Evolutionary conservation across 129 eudicot genomes (phyloP).

Genomic region (Tanacetum coccineum): DNA sequence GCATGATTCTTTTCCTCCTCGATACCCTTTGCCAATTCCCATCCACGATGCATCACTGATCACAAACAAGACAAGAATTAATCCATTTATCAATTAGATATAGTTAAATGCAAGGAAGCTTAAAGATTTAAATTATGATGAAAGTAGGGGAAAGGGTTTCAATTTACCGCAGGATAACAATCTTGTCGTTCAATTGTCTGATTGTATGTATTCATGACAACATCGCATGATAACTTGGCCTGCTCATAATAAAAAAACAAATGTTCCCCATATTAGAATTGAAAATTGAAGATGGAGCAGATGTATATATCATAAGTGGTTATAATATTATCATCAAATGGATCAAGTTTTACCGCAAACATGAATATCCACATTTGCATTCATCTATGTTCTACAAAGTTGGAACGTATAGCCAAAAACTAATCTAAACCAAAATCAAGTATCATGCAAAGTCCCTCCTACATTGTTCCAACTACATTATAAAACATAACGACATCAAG

Average conservation of each 20-base stretch:
- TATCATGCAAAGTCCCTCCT: no score
- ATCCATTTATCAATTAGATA: not conserved
- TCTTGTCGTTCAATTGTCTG: slow-evolving; percentile 56
- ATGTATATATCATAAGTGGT: slow-evolving; percentile 3
- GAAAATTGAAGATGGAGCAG: slow-evolving; percentile 10
- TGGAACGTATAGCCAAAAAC: not conserved
- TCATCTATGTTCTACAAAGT: not conserved
- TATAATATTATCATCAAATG: not conserved
- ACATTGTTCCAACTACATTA: not conserved
- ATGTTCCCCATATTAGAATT: slow-evolving; percentile 1
- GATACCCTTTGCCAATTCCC: not conserved
- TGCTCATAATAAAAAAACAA: slow-evolving; percentile 26
- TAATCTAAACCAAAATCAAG: no score
- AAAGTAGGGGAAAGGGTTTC: not conserved
- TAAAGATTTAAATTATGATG: not conserved
- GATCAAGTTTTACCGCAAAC: not conserved
- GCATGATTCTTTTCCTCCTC: slow-evolving; percentile 15
- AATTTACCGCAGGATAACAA: slow-evolving; percentile 69
- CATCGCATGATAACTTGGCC: slow-evolving; percentile 72
- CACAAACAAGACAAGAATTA: slow-evolving; percentile 20
- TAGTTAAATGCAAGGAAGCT: slow-evolving; percentile 18
- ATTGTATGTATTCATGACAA: slow-evolving; percentile 44
- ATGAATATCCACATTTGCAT: slow-evolving; percentile 12
- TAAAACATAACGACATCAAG: not conserved
- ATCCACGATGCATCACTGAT: slow-evolving; percentile 30